A percentile compares a stretch with the other conserved stretches of the same genome.
Evolutionary conservation across 148 eudicot species (phyloP).

Genomic region (Fagopyrum homotropicum): DNA sequence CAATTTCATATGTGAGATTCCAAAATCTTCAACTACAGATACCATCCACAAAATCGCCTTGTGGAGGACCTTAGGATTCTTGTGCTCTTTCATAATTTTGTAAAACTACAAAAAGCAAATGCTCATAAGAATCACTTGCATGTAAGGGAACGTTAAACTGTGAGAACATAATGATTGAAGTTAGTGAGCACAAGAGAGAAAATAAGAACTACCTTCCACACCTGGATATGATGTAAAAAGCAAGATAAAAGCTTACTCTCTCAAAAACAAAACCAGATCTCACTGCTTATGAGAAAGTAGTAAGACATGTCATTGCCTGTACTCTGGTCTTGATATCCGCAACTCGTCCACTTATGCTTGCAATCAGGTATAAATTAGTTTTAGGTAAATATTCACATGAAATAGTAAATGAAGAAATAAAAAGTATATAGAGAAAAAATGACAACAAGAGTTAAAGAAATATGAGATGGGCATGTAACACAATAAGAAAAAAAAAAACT

Average conservation of each 20-base stretch:
- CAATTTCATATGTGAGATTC: constrained; percentile 71
- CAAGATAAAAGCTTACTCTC: constrained; percentile 46
- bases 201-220: constrained; percentile 2
- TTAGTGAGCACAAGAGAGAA: constrained; percentile 1
- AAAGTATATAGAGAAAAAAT: background rate
- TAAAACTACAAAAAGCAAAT: constrained; percentile 43
- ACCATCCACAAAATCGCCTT: constrained; percentile 96
- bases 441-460: background rate
- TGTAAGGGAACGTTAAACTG: background rate
- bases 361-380: background rate
- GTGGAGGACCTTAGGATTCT: constrained; percentile 97
- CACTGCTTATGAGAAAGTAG: constrained; percentile 77
- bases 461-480: background rate
- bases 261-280: constrained; percentile 97
- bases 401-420: background rate
- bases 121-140: background rate
- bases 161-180: background rate
- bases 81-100: constrained; percentile 96
- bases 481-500: background rate
- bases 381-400: background rate
- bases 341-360: constrained; percentile 91
- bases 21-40: constrained; percentile 93
- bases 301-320: constrained; percentile 92
- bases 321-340: constrained; percentile 95
- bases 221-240: background rate